Evolutionary conservation across 768 basidiomycete genomes (phyloP).

Genomic region (Rhizopogon vesiculosus): DNA sequence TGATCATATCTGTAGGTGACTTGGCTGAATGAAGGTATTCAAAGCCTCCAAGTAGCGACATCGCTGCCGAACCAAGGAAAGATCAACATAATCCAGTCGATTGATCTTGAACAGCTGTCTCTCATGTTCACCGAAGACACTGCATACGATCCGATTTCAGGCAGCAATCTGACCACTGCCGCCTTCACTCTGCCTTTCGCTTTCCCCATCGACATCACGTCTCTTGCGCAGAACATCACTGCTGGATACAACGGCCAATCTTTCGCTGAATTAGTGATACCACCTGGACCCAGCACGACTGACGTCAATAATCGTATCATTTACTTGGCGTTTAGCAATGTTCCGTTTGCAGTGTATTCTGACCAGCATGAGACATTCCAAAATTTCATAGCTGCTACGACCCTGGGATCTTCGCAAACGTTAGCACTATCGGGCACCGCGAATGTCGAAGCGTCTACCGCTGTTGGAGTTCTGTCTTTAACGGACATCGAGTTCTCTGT

Average conservation of each 20-base stretch:
- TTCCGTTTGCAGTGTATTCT: constrained; percentile 54
- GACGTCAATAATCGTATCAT: constrained; percentile 61
- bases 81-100: constrained; percentile 59
- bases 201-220: constrained; percentile 64
- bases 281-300: constrained; percentile 51
- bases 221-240: constrained; percentile 55
- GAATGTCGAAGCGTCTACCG: constrained; percentile 56
- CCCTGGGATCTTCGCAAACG: constrained; percentile 38
- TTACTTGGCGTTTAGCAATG: constrained; percentile 50
- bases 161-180: constrained; percentile 56
- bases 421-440: constrained; percentile 51
- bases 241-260: constrained; percentile 45
- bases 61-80: constrained; percentile 60
- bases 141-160: constrained; percentile 53
- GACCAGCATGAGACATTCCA: constrained; percentile 50
- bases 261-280: constrained; percentile 59
- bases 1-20: constrained; percentile 39
- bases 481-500: constrained; percentile 56
- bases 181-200: constrained; percentile 64
- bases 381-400: constrained; percentile 57
- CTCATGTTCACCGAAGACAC: constrained; percentile 55
- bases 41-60: constrained; percentile 52
- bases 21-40: constrained; percentile 72
- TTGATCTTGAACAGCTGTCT: constrained; percentile 53
- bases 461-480: constrained; percentile 58